phyloP scores from a whole-genome alignment of 2,329 filamentous ascomycete genomes.

The Alternaria arbusti region DNA sequence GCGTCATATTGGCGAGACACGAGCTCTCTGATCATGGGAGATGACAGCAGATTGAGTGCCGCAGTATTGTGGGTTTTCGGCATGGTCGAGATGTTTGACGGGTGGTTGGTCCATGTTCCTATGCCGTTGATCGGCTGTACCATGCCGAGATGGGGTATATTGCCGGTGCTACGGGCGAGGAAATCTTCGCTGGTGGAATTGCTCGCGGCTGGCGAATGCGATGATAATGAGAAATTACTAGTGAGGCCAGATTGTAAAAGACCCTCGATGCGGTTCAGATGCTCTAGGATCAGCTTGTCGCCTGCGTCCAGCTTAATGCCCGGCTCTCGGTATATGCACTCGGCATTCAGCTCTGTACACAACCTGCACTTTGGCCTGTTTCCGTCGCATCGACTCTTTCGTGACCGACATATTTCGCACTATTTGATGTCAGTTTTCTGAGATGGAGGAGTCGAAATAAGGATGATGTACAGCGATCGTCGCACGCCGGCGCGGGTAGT shows the following conservation, averaged over 20 bases:
- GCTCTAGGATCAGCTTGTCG: slow-evolving; percentile 84
- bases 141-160: slow-evolving; percentile 45
- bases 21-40: slow-evolving; percentile 79
- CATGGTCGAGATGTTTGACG: slow-evolving; percentile 80
- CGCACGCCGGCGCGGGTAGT: slow-evolving; percentile 51
- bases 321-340: slow-evolving; percentile 84
- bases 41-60: slow-evolving; percentile 77
- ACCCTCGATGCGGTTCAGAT: slow-evolving; percentile 77
- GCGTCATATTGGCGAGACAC: slow-evolving; percentile 80
- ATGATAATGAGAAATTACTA: slow-evolving; percentile 62
- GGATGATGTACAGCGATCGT: slow-evolving; percentile 48
- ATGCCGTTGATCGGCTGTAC: slow-evolving; percentile 61
- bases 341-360: slow-evolving; percentile 79
- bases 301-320: slow-evolving; percentile 87
- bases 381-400: slow-evolving; percentile 81
- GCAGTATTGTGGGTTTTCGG: slow-evolving; percentile 84
- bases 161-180: slow-evolving; percentile 46
- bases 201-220: slow-evolving; percentile 59
- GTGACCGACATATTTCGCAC: slow-evolving; percentile 82
- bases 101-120: slow-evolving; percentile 71
- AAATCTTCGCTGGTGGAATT: slow-evolving; percentile 55
- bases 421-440: slow-evolving; percentile 48
- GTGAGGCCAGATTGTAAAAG: slow-evolving; percentile 74
- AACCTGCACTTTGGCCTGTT: slow-evolving; percentile 84
- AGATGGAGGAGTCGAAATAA: neutral